Evolutionary conservation across 2,329 filamentous ascomycete genomes (phyloP), one percentile per base, ranked within the genome.

Genomic region (Saccharata proteae): DNA sequence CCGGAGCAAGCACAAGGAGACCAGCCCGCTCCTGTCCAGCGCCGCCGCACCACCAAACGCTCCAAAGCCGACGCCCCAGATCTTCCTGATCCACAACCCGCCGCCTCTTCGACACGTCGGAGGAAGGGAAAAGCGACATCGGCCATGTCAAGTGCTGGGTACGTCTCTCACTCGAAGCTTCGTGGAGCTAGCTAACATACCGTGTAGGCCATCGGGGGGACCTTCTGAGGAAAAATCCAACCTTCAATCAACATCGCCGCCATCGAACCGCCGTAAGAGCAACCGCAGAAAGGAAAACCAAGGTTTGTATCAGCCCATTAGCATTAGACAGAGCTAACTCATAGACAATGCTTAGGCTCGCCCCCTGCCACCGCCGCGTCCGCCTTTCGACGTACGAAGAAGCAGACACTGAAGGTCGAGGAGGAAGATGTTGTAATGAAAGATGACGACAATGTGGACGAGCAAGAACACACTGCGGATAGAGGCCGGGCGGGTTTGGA

Each of bases 101-200:
- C 52, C 45, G 54, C 48, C 46, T 45, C 51, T 45, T 57, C 54
- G 26, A 39, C 45, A 30, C 61, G 68, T 41, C 69, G 68, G 45
- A 70, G 60, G 49, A 79, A 71, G 56, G 70, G 67, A 48, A 79
- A 77, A 57, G 66, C 49, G 49, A 57, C 59, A 49, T 65, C 66
- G 52, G 68, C 65, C 51, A 88, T 86, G 81, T 82, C 81, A 50
- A 75, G 70, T 57, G 68, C 70, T 58, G 74, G 73, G 79, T 85
- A 69, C 45, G 70, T 47, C 11, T 29, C 37, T 24, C 32, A 21
- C 6, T 30, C 36, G 34, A 22, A 2, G 13, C 33, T 24, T 38
- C 23, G 35, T 25, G 35, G 32, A 29, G 20, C 25, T 34, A 42
- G 37, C 43, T 47, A 38, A 58, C 44, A 6, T 5, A 23, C 37